Evolutionary conservation across 148 eudicot genomes (phyloP).

Genomic region (Pharnaceum exiguum): DNA sequence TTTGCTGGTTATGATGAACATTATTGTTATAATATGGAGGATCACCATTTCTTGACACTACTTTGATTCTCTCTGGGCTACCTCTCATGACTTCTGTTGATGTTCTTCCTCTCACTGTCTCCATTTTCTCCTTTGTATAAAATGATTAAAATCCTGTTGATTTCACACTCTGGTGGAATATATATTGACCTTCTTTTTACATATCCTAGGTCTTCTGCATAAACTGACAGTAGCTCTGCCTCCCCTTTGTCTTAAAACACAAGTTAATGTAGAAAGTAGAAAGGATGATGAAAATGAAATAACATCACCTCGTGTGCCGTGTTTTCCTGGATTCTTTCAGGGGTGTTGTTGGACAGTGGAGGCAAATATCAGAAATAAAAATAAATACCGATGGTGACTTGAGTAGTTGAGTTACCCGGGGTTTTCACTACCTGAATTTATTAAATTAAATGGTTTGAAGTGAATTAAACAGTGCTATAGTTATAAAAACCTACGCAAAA

Average conservation of each 20-base stretch:
- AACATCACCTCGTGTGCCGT: constrained; percentile 20
- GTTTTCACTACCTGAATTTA: too few species aligned
- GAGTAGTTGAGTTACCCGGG: too few species aligned
- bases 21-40: background rate
- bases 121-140: constrained; percentile 19
- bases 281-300: constrained; percentile 23
- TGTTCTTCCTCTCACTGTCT: constrained; percentile 1
- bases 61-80: background rate
- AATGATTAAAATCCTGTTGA: too few species aligned
- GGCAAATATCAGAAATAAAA: background rate
- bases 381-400: too few species aligned
- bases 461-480: too few species aligned
- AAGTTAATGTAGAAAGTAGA: constrained; percentile 15
- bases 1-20: background rate
- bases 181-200: too few species aligned
- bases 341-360: background rate
- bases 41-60: background rate
- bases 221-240: background rate
- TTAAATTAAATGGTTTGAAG: too few species aligned
- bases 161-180: too few species aligned
- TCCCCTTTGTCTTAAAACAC: constrained; percentile 3
- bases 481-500: too few species aligned
- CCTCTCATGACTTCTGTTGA: background rate
- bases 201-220: background rate
- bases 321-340: constrained; percentile 12